Evolutionary conservation across 176 grass and related monocot species (phyloP).

Genomic region (Carex littledalei): DNA sequence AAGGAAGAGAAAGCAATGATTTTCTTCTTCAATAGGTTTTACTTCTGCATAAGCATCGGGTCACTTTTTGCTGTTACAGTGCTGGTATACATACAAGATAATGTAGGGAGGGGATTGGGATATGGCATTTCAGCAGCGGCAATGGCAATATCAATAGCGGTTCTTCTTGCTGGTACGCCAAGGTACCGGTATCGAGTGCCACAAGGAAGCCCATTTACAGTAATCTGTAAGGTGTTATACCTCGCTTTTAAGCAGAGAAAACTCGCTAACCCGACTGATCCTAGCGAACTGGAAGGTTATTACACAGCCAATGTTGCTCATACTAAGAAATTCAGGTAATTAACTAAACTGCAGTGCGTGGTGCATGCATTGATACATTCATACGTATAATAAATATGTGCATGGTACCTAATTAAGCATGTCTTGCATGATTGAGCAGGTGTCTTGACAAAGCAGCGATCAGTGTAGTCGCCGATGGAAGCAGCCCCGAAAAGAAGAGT

Average conservation of each 20-base stretch:
- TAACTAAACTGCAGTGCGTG: neutral
- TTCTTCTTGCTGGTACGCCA: slow-evolving; percentile 41
- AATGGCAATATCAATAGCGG: slow-evolving; percentile 38
- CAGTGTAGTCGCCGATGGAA: slow-evolving; percentile 23
- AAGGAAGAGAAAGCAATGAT: slow-evolving; percentile 55
- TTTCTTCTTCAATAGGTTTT: slow-evolving; percentile 82
- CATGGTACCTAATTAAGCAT: neutral
- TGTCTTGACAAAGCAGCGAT: slow-evolving; percentile 62
- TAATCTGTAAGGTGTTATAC: slow-evolving; percentile 39
- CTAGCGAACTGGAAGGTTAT: slow-evolving; percentile 39
- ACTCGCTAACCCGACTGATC: slow-evolving; percentile 20
- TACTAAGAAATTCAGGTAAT: slow-evolving; percentile 55
- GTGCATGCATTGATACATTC: neutral
- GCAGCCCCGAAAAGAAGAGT: slow-evolving; percentile 20
- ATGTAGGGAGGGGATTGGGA: slow-evolving; percentile 40
- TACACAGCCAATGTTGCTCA: slow-evolving; percentile 34
- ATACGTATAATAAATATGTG: neutral
- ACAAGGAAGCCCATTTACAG: slow-evolving; percentile 48
- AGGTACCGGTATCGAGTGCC: slow-evolving; percentile 49
- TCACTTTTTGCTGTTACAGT: slow-evolving; percentile 67
- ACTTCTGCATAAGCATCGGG: slow-evolving; percentile 61
- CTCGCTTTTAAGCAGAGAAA: slow-evolving; percentile 41
- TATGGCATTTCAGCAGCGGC: slow-evolving; percentile 48
- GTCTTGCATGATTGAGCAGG: slow-evolving; percentile 24
- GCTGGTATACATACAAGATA: slow-evolving; percentile 67